Base-by-base conservation (phyloP, 352 stramenopile genomes). In the Phytophthora europaea region DNA sequence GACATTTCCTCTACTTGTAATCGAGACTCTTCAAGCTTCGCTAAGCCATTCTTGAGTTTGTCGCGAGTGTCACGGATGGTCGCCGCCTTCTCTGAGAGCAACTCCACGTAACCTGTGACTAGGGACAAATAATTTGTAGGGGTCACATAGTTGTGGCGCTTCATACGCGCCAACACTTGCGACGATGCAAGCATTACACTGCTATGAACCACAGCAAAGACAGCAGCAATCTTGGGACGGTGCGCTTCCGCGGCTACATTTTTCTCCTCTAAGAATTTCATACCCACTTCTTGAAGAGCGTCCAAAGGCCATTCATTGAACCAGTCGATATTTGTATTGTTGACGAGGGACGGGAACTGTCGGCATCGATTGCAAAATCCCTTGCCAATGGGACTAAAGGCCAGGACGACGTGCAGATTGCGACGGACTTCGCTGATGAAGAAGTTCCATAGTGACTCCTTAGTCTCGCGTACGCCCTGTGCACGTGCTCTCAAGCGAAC, bases 281-380 rank as follows among this genome's bases (percentile, higher is more conserved):
- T 97, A 6, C 85, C 95, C 7, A 98, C 95, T 62, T 98, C 94
- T 62, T 98, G 88, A 1, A 98, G 83, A 5, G 95, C 95, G 47
- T 98, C 95, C 0, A 94, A 65, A 1, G 95, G 95, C 95, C 95
- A 98, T 38, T 93, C 90, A 43, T 97, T 96, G 79, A 98, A 97
- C 92, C 92, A 98, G 65, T 98, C 93, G 62, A 98, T 98, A 8
- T 93, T 98, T 0, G 91, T 98, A 73, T 94, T 98, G 68, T 98
- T 98, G 2, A 98, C 93, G 16, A 98, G 80, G n/a, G 90, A 96
- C 36, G 95, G 95, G 72, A 98, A 98, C 68, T 97, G 89, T 23
- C 93, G 90, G 18, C 95, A 84, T 13, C 90, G 83, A 54, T 94
- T 90, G 47, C 88, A 85, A 67, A 96, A 95, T 13, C 82, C 76